These are phyloP conservation scores for Lasiodiplodia sp. DNA, from an alignment of 2,329 filamentous ascomycete genomes.

Conservation along the genomic window DNA sequence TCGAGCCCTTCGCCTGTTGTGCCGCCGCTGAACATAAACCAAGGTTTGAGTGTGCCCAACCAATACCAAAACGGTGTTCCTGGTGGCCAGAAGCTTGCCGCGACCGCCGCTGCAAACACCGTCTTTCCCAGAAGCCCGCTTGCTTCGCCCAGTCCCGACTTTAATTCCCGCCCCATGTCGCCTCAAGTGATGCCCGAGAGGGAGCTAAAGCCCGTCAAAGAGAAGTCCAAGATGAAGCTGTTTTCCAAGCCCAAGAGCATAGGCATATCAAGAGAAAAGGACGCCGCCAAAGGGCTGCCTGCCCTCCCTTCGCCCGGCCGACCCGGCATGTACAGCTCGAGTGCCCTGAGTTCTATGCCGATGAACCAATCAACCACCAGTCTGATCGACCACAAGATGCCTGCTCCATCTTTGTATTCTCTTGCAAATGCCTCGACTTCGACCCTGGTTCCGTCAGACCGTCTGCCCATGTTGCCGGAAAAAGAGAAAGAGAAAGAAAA, in stretches of 20 bases:
- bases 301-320: constrained; percentile 76
- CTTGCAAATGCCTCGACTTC: constrained; percentile 79
- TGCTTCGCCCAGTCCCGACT: constrained; percentile 47
- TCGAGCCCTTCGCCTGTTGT: constrained; percentile 58
- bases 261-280: constrained; percentile 70
- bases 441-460: constrained; percentile 72
- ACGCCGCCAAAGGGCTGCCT: constrained; percentile 65
- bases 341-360: constrained; percentile 61
- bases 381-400: constrained; percentile 64
- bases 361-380: constrained; percentile 75
- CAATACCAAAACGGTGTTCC: constrained; percentile 68
- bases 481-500: constrained; percentile 74
- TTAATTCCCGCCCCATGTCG: constrained; percentile 36
- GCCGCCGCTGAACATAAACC: constrained; percentile 30
- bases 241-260: constrained; percentile 78
- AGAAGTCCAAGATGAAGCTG: constrained; percentile 82
- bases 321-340: constrained; percentile 69
- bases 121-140: constrained; percentile 72
- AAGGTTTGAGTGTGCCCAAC: constrained; percentile 13
- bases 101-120: constrained; percentile 75
- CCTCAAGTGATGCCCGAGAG: constrained; percentile 48
- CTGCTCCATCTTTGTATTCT: constrained; percentile 70
- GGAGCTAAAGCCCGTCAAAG: constrained; percentile 70
- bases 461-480: constrained; percentile 42
- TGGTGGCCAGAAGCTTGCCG: constrained; percentile 68